Evolutionary conservation across 768 basidiomycete genomes (phyloP), one percentile per base, ranked within the genome.

Genomic region (Podaxis sp.): DNA sequence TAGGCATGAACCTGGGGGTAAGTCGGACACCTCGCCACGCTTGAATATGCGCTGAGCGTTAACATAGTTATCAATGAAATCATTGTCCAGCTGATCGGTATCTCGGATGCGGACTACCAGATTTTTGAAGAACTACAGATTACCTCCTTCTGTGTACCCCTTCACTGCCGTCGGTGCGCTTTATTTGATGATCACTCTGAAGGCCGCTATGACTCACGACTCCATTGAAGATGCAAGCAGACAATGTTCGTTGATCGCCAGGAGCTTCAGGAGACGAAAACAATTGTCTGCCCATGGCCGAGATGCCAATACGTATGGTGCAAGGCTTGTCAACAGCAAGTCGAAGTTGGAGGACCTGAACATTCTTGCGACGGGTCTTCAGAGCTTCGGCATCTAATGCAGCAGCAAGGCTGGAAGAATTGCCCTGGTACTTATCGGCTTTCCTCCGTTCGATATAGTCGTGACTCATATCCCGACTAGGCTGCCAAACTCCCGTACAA

Each of bases 401-500:
- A 67, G 36, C 54, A 64, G 47, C 69, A 68, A 44, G 71, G 71
- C 18, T 70, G 71, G 71, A 68, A 64, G 60, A 59, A 65, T 40
- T 89, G 88, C 67, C 84, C 87, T 61, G 83, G 87, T 75, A 59
- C 27, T 62, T 61, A 36, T 55, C 13, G 3, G 13, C 46, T 75
- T 16, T 40, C 27, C 18, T 46, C n/a, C 61, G 11, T 9, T 18
- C 23, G 23, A 25, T 11, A 25, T 16, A 10, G 14, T 48, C 14
- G n/a, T n/a, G 13, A n/a, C 13, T 23, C 18, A 47, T 50, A 27
- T 23, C 7, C 0, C 50, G 14, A 44, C n/a, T 5, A 80, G 79
- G 78, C 5, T 81, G 80, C 64, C 67, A 68, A 56, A 81, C 83
- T 9, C 79, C 82, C 3, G 78, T 83, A 18, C 77, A 74, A 58